Evolutionary conservation across 495 filamentous ascomycete species (phyloP), one percentile per base, ranked within the genome.

Genomic region (Durotheca rogersii): DNA sequence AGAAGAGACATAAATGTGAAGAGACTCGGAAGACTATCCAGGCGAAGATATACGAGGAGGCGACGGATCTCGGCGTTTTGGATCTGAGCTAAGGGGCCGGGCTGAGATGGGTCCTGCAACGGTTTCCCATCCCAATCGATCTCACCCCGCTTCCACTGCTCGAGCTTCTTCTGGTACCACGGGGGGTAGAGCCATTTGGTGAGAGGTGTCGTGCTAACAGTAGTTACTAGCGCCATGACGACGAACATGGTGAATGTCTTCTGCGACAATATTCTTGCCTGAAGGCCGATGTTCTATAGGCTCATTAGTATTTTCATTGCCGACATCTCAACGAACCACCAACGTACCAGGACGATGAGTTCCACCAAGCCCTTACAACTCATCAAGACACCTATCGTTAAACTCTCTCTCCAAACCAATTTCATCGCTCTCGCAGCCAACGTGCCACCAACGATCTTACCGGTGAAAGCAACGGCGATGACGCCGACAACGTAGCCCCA

Each of bases 191-290:
- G 70, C 27, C 67, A 68, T 4, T 80, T 77, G 16, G 87, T 90
- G 12, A 96, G 64, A 0, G 93, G 93, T 0, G 92, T 96, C 0
- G 93, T 96, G 2, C 84, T 74, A 44, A 98, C 91, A 0, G 93
- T 98, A 1, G 91, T 96, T 30, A 96, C 80, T 6, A 97, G 73
- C 23, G 93, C 92, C 81, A 97, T 96, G 53, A 96, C 88, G n/a
- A 98, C 93, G 44, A 98, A 98, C 47, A 98, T 96, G 23, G 91
- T 98, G 65, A 98, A 98, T 0, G 93, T 96, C 19, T 83, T 80
- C 17, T 79, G 77, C 39, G 87, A 92, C 20, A 98, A 71, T 53
- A 98, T 96, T 40, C 84, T 84, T 16, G 93, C 93, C 78, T 95
- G 87, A 11, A 93, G 78, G 17, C 93, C 93, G 60, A 98, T 95